phyloP scores from a whole-genome alignment of 805 yeast species.

The Candida argentea region DNA sequence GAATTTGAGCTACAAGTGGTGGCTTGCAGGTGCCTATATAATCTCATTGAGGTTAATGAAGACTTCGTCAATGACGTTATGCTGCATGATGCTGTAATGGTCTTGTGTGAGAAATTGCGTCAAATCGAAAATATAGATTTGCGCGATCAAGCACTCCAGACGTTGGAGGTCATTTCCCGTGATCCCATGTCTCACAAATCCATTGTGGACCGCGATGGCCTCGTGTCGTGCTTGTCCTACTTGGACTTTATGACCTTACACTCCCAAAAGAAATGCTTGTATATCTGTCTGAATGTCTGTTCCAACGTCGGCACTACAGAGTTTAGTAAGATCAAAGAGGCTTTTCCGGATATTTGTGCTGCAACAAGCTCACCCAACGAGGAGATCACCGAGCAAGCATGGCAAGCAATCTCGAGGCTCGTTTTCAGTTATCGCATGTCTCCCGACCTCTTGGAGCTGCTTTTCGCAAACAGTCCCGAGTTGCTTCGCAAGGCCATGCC shows the following conservation, averaged over 20 bases:
- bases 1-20: conserved; percentile 75
- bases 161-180: conserved; percentile 57
- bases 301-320: conserved; percentile 33
- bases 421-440: conserved; percentile 38
- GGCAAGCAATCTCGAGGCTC: conserved; percentile 53
- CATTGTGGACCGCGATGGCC: conserved; percentile 49
- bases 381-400: conserved; percentile 51
- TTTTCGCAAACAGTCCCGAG: conserved; percentile 16
- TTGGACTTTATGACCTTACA: conserved; percentile 84
- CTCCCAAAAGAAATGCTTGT: conserved; percentile 75
- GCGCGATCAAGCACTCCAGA: conserved; percentile 83
- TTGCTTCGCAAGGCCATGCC: conserved; percentile 15
- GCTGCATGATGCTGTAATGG: conserved; percentile 53
- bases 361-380: conserved; percentile 51
- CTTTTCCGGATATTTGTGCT: conserved; percentile 49
- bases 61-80: conserved; percentile 56
- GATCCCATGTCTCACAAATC: conserved; percentile 37
- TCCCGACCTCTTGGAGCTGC: conserved; percentile 34
- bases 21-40: conserved; percentile 76
- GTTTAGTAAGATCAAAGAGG: conserved; percentile 40
- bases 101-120: conserved; percentile 51
- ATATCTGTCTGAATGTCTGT: conserved; percentile 64
- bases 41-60: conserved; percentile 64
- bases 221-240: conserved; percentile 57
- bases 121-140: conserved; percentile 81